Conservation (phyloP, 805 yeast species). For the Candida coquimbonensis region DNA sequence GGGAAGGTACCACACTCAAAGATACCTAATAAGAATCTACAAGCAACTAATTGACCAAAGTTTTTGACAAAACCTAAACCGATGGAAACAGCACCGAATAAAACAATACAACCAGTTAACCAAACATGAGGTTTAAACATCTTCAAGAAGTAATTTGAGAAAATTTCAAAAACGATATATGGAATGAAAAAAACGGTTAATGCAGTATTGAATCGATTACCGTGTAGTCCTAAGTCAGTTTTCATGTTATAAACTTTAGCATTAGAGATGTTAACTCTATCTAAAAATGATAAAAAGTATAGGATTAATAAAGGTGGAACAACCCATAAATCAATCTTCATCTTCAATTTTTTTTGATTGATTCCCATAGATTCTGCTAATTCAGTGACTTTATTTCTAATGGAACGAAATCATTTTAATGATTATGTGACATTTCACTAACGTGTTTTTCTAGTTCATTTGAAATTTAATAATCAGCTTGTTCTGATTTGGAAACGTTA, state of each 20-base stretch:
- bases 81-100: slow-evolving; percentile 36
- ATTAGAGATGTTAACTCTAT: slow-evolving; percentile 76
- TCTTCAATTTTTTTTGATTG: slow-evolving; percentile 47
- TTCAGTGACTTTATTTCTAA: slow-evolving; percentile 21
- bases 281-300: slow-evolving; percentile 71
- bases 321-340: slow-evolving; percentile 61
- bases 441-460: background rate
- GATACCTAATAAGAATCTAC: slow-evolving; percentile 45
- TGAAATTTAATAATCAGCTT: background rate
- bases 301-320: slow-evolving; percentile 72
- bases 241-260: slow-evolving; percentile 70
- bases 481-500: background rate
- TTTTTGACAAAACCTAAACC: slow-evolving; percentile 36
- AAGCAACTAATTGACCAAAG: slow-evolving; percentile 40
- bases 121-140: slow-evolving; percentile 33
- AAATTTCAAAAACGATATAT: slow-evolving; percentile 32
- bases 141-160: slow-evolving; percentile 34
- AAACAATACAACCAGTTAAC: slow-evolving; percentile 27
- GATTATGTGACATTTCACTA: background rate
- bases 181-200: slow-evolving; percentile 43
- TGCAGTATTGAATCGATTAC: slow-evolving; percentile 36
- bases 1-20: slow-evolving; percentile 51
- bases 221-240: slow-evolving; percentile 41
- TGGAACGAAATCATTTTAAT: slow-evolving; percentile 12
- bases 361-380: slow-evolving; percentile 42